Evolutionary conservation across 345 rosid species (phyloP), one percentile per base, ranked within the genome.

Genomic region (Lepidium africanum): DNA sequence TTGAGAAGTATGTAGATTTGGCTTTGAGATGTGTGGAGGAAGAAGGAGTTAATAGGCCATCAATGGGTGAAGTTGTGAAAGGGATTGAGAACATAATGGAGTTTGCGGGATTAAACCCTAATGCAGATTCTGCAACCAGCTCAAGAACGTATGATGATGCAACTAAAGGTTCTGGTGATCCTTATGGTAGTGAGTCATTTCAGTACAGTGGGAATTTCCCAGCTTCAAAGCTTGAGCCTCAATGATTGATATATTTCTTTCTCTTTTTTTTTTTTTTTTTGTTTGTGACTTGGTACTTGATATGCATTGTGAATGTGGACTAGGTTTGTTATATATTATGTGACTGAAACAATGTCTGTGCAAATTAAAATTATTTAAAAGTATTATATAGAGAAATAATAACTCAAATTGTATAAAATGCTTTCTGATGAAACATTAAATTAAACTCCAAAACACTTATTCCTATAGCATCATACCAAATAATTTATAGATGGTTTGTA

Each of bases 1-100:
- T 88, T 0, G 86, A 81, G 21, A 82, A 62, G 72, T 90, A 82
- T 25, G 81, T 90, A 47, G 89, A 88, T 21, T 9, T 90, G 7
- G 87, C 95, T 51, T 49, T 88, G 81, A 76, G 69, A 36, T 86
- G 96, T 54, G 90, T 87, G 25, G 82, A 82, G 36, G 91, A 85
- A 59, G 75, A 81, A 6, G 88, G 88, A 51, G 77, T 58, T 0
- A 78, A 77, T 14, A 70, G 96, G 72, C 98, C 96, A 46, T 59
- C 89, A 3, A 89, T 89, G 95, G 78, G 92, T 47, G 92, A 89
- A 35, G 89, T 77, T 41, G 88, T 81, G 35, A 89, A 85, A 67
- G 95, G 81, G 79, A 86, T 92, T 7, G 98, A 92, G 77, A 74
- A 21, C 52, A 84, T 87, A 36, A 70, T 89, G 89, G 77, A 83